Evolutionary conservation across 2,329 filamentous ascomycete genomes (phyloP).

Genomic region (Alternaria hordeiaustralica): DNA sequence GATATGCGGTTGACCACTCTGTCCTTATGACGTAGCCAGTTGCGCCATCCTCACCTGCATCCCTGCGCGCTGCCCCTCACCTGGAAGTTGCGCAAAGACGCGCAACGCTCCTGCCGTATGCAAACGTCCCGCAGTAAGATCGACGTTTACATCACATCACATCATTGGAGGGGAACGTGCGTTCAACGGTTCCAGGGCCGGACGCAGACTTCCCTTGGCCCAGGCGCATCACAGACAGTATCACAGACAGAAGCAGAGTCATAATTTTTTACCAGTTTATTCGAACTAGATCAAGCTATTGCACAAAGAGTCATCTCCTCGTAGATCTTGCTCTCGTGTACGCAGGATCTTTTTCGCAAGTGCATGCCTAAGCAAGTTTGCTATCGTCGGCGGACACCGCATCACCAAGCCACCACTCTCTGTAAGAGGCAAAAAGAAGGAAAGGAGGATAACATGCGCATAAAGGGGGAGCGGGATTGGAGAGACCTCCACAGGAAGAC

Average conservation of each 20-base stretch:
- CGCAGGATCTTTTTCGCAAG: constrained; percentile 16
- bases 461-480: constrained; percentile 9
- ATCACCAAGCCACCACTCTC: constrained; percentile 13
- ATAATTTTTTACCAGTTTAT: constrained; percentile 29
- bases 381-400: constrained; percentile 11
- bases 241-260: not conserved
- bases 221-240: not conserved
- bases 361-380: constrained; percentile 38
- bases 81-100: constrained; percentile 1
- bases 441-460: constrained; percentile 14
- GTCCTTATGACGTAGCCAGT: constrained; percentile 7
- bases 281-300: constrained; percentile 40
- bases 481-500: constrained; percentile 11
- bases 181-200: not conserved
- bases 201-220: not conserved
- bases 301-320: constrained; percentile 32
- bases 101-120: constrained; percentile 7
- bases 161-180: constrained; percentile 8
- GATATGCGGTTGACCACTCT: not conserved
- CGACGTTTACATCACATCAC: constrained; percentile 16
- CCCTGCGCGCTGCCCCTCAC: constrained; percentile 7
- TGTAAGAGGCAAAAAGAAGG: constrained; percentile 4
- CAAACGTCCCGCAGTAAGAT: not conserved
- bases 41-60: not conserved
- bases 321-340: constrained; percentile 29